Evolutionary conservation across 768 basidiomycete species (phyloP).

Genomic region (Rhizopogon sp.): DNA sequence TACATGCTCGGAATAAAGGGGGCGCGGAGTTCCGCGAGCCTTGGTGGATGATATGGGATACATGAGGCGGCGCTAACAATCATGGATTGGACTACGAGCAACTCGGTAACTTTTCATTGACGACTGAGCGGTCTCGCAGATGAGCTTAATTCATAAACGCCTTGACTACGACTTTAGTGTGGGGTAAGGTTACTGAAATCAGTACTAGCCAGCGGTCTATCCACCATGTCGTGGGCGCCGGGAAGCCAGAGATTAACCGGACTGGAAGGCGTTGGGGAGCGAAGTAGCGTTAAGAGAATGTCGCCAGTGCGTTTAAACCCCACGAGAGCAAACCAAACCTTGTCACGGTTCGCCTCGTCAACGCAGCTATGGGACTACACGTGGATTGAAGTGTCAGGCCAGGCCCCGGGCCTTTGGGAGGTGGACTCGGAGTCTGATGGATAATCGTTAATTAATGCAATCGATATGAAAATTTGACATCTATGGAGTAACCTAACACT

Average conservation of each 20-base stretch:
- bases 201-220: background rate
- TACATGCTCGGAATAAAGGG: background rate
- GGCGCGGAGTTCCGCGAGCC: background rate
- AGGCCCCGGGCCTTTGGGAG: background rate
- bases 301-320: background rate
- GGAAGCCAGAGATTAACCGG: background rate
- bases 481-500: background rate
- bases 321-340: background rate
- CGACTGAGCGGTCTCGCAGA: background rate
- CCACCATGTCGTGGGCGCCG: too few species aligned
- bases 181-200: background rate
- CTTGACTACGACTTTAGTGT: background rate
- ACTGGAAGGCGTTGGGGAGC: background rate
- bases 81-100: background rate
- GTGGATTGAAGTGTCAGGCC: background rate
- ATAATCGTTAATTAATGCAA: background rate
- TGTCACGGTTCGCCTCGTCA: background rate
- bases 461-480: background rate
- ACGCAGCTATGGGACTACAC: background rate
- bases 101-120: background rate
- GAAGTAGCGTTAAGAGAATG: background rate
- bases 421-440: background rate
- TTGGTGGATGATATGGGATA: background rate
- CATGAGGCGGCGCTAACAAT: background rate
- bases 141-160: background rate